Conservation (phyloP, 495 filamentous ascomycete genomes). For the Neurospora intermedia region DNA sequence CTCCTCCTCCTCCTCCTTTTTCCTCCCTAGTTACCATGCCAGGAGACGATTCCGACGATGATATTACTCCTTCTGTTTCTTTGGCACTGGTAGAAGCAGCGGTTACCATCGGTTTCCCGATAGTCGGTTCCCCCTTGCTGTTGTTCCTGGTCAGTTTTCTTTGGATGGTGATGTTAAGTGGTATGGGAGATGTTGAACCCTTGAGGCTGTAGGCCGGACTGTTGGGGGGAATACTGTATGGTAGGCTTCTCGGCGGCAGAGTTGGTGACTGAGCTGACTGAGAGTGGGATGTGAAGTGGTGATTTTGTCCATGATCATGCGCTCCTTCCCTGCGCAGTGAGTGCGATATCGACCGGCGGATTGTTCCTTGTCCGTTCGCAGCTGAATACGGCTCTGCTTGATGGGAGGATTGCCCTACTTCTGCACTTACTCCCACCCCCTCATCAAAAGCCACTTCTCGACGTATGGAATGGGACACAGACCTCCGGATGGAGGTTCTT, state of each 20-base stretch:
- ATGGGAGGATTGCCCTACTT: neutral
- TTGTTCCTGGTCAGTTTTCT: neutral
- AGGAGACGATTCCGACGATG: neutral
- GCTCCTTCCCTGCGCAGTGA: neutral
- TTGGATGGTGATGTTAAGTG: neutral
- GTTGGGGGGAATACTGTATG: neutral
- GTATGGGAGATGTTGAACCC: neutral
- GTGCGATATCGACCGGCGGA: neutral
- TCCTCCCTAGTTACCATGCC: neutral
- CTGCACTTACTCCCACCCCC: neutral
- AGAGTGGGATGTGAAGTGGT: neutral
- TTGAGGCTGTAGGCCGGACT: neutral
- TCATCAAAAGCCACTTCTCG: neutral
- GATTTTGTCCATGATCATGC: neutral
- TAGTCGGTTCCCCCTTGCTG: neutral
- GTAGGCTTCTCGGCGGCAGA: neutral
- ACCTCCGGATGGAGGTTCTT: neutral
- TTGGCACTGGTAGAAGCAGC: neutral
- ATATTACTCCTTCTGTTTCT: neutral
- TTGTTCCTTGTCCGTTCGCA: fast-evolving
- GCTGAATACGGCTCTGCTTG: neutral
- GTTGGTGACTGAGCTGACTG: neutral
- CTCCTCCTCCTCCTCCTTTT: neutral
- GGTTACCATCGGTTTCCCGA: neutral
- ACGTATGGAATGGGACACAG: neutral